A percentile compares a stretch with the other conserved stretches of the same genome.
These are phyloP conservation scores for Lablab purpureus DNA, from an alignment of 306 rosid species.

Conservation along the genomic window DNA sequence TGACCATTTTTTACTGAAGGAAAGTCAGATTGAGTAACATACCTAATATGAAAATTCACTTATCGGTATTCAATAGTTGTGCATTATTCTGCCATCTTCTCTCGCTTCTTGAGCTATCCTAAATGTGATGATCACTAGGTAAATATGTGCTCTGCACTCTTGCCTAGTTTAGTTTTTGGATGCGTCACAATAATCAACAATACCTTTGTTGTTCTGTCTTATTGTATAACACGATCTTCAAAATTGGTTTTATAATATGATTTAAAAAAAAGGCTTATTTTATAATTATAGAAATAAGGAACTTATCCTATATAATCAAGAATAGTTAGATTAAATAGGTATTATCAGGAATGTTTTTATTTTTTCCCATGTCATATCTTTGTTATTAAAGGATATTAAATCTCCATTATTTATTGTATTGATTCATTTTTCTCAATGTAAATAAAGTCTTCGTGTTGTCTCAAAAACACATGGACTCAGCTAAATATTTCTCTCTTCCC, in stretches of 20 bases:
- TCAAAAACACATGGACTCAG: too few species aligned
- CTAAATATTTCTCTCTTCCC: too few species aligned
- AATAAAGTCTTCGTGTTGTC: too few species aligned
- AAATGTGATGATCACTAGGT: neutral
- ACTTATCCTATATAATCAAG: too few species aligned
- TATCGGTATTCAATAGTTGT: neutral
- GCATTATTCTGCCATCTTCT: neutral
- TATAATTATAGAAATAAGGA: too few species aligned
- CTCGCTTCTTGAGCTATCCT: neutral
- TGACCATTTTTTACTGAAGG: neutral
- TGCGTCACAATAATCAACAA: neutral
- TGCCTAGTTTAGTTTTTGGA: constrained; percentile 30
- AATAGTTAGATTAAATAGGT: too few species aligned
- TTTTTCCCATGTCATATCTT: too few species aligned
- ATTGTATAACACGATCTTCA: neutral
- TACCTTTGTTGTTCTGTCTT: neutral
- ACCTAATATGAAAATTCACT: neutral
- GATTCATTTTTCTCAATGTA: too few species aligned
- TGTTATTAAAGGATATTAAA: too few species aligned
- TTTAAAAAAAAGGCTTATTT: neutral
- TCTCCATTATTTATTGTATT: too few species aligned
- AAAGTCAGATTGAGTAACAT: neutral
- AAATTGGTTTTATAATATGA: neutral
- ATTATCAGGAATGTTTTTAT: too few species aligned
- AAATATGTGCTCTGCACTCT: neutral